phyloP scores from a whole-genome alignment of 305 asterid genomes.

The Nicotiana rustica region DNA sequence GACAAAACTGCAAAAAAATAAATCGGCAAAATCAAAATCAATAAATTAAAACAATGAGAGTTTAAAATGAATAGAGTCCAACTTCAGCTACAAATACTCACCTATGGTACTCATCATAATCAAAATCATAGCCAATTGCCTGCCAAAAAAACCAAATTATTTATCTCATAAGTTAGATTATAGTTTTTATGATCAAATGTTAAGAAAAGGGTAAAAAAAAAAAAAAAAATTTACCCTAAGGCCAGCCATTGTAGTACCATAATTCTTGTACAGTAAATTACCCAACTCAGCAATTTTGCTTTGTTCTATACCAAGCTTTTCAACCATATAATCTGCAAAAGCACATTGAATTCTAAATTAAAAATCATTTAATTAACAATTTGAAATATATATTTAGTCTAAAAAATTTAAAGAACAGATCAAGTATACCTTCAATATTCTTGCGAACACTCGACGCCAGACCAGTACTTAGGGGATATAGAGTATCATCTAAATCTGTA shows the following conservation, averaged over 20 bases:
- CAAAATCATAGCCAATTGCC: conserved; percentile 96
- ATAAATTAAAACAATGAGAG: not conserved
- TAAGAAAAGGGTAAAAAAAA: not conserved
- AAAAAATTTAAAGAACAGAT: not conserved
- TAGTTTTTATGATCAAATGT: not conserved
- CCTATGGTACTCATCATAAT: conserved; percentile 95
- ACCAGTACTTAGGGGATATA: conserved; percentile 85
- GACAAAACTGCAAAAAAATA: conserved; percentile 67
- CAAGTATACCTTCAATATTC: conserved; percentile 75
- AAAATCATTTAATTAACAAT: not conserved
- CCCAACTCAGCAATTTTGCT: conserved; percentile 70
- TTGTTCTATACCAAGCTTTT: conserved; percentile 73
- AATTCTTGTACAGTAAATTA: conserved; percentile 73
- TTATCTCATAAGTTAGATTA: conserved; percentile 27
- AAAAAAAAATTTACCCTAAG: conserved; percentile 68
- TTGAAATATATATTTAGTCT: not conserved
- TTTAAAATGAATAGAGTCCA: not conserved
- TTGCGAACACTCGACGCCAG: conserved; percentile 64
- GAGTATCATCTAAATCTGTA: conserved; percentile 92
- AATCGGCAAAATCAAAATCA: conserved; percentile 16
- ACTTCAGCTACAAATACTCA: conserved; percentile 32
- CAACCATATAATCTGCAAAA: conserved; percentile 75
- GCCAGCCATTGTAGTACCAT: conserved; percentile 98
- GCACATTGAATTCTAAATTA: conserved; percentile 30
- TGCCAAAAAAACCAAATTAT: conserved; percentile 43